Evolutionary conservation across 2,329 filamentous ascomycete genomes (phyloP).

Genomic region (Aspergillus viridinutans): DNA sequence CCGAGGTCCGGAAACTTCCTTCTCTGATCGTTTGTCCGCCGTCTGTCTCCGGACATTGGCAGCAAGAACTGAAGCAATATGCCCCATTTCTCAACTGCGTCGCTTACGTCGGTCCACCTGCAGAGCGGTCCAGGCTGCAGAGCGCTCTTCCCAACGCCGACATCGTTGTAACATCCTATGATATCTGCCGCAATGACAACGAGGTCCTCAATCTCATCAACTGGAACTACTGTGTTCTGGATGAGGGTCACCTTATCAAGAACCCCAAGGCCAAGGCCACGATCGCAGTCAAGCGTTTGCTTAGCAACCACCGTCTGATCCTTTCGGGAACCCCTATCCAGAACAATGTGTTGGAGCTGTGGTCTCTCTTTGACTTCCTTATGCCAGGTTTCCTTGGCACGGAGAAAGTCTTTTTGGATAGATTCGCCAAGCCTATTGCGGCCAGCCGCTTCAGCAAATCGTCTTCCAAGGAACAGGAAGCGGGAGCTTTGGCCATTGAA

Average conservation of each 20-base stretch:
- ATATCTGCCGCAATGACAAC: constrained; percentile 94
- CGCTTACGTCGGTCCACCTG: constrained; percentile 85
- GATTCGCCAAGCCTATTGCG: constrained; percentile 91
- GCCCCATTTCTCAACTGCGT: constrained; percentile 88
- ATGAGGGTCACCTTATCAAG: constrained; percentile 98
- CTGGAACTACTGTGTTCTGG: constrained; percentile 97
- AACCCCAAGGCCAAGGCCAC: constrained; percentile 97
- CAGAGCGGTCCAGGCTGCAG: constrained; percentile 69
- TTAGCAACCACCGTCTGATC: constrained; percentile 91
- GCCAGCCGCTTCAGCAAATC: constrained; percentile 94
- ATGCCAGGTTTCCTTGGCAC: constrained; percentile 97
- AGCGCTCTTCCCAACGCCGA: constrained; percentile 71
- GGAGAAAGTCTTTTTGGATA: constrained; percentile 94
- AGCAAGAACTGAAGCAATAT: constrained; percentile 94
- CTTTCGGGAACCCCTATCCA: constrained; percentile 96
- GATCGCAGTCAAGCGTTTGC: constrained; percentile 80
- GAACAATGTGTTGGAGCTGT: constrained; percentile 94
- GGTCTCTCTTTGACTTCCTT: constrained; percentile 97
- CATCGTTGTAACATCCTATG: constrained; percentile 95
- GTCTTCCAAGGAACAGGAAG: constrained; percentile 96
- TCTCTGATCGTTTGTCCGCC: constrained; percentile 95
- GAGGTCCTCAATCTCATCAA: constrained; percentile 75
- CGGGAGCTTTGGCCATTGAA: constrained; percentile 91
- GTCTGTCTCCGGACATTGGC: constrained; percentile 95
- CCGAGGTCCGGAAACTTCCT: constrained; percentile 74